Conservation (phyloP, 2,329 filamentous ascomycete species). For the Aspergillus fumigatiaffinis region DNA sequence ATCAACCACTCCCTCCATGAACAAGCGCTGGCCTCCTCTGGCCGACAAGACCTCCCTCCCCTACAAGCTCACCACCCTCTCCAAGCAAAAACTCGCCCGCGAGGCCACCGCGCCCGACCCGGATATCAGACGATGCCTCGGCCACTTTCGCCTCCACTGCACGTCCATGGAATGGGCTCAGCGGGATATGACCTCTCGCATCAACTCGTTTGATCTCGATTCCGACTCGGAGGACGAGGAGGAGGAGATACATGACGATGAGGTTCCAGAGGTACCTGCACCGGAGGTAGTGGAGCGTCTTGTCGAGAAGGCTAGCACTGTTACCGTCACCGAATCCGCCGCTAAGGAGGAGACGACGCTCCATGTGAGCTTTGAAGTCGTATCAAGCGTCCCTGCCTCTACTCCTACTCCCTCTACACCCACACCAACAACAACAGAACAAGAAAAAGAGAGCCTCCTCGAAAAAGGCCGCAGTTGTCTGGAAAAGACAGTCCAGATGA, state of each 20-base stretch:
- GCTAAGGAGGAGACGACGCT: slow-evolving; percentile 6
- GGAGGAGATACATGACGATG: slow-evolving; percentile 10
- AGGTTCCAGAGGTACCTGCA: background rate
- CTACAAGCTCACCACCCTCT: slow-evolving; percentile 34
- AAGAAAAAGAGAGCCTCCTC: slow-evolving; percentile 17
- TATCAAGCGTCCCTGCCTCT: background rate
- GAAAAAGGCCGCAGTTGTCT: slow-evolving; percentile 26
- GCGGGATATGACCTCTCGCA: slow-evolving; percentile 33
- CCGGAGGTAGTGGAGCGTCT: background rate
- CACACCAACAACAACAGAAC: background rate
- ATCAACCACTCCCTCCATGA: slow-evolving; percentile 24
- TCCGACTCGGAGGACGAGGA: slow-evolving; percentile 20
- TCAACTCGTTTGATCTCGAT: slow-evolving; percentile 34
- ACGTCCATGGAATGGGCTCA: slow-evolving; percentile 32
- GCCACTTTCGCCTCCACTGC: slow-evolving; percentile 32
- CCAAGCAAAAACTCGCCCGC: slow-evolving; percentile 32
- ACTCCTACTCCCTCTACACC: background rate
- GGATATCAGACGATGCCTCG: slow-evolving; percentile 32
- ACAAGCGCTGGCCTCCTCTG: slow-evolving; percentile 34
- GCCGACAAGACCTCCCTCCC: slow-evolving; percentile 32
- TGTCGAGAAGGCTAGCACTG: background rate
- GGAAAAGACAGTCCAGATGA: slow-evolving; percentile 22
- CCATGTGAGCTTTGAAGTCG: slow-evolving; percentile 16
- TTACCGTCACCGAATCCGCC: slow-evolving; percentile 2
- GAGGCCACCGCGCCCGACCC: slow-evolving; percentile 34